Base-by-base conservation (phyloP, 2,329 filamentous ascomycete genomes). In the Ilyonectria sp. region DNA sequence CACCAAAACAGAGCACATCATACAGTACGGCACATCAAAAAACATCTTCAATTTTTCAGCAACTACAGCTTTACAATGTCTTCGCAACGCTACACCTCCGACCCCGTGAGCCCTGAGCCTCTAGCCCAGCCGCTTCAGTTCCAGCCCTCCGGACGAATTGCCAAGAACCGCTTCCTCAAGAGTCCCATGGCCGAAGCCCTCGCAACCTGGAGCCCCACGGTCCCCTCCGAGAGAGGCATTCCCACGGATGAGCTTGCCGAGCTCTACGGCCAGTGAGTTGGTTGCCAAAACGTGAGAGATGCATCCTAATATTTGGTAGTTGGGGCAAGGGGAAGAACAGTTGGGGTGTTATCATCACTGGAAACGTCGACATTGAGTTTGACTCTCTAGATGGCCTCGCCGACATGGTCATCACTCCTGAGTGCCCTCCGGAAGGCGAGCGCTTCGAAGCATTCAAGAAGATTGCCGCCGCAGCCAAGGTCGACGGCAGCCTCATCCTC, bases 151-250 rank as follows among this genome's bases (percentile, higher is more conserved):
- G 44, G 85, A 74, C 29, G 73, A 81, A 70, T 85, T 84, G 90
- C 90, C 3, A 86, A 86, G 57, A 93, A 92, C 76, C 84, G 90
- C 26, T 90, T 92, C 74, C 78, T 92, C 70, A 93, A 93, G 78
- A 88, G 83, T 2, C 87, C 91, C 49, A 92, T 93, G 90, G 88
- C 88, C 0, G 91, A 93, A 78, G 81, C 84, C 3, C 81, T 92
- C 17, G 87, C 90, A 0, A 88, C 86, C 2, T 93, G 89, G 89
- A 83, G 87, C 63, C 81, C 86, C 2, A 84, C 83, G 29, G 83
- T 87, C 57, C 71, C 86, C 15, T 79, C 84, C 11, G 82, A 82
- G 8, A 84, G 90, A 56, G 83, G 82, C 1, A 75, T 84, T 17
- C 82, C 83, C 4, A 79, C 79, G 3, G 69, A 79, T 6, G 79